Base-by-base conservation (phyloP, 805 yeast species). In the Zygoascus ofunaensis region DNA sequence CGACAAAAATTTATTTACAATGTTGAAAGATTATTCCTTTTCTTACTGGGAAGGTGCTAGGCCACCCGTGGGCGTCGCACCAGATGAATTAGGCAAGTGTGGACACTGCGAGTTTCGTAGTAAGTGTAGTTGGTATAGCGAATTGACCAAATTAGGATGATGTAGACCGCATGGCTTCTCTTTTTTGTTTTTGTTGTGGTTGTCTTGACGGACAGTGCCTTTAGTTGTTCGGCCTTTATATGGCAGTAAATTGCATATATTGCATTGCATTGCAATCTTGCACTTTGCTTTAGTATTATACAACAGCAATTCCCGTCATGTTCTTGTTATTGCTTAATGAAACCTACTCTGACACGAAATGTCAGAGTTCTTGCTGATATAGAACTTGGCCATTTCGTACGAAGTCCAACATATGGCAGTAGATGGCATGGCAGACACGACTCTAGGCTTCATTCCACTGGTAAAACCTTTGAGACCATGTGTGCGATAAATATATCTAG, bases 401-500 rank as follows among this genome's bases (percentile, higher is more conserved):
- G 95, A 86, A 1, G 97, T 90, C 97, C 97, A 90, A 52, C 94
- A 80, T 49, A 90, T 87, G 18, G 97, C 97, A 5, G 97, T 90
- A 38, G 94, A 80, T 19, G 98, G 98, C 61, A 90, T 87, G 63
- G 87, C 87, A 53, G 92, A 83, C 26, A 90, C 79, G 45, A 92
- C 79, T 64, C 98, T 78, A 38, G 98, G 97, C 57, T 81, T 79
- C 57, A 87, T 70, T 17, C 98, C 98, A 54, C 94, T 73, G 56
- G 74, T 60, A 61, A 92, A 92, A 0, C 94, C 92, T 17, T 55
- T 51, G 51, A 78, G 39, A 22, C 73, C 73, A 34, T 58, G 54
- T 5, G 55, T 59, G 22, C 45, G 45, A 55, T 77, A 80, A 44
- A 90, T 74, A 17, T 80, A 83, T 36, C 55, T 62, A 1, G 89